Conservation (phyloP, 345 rosid species). For the Populus deltoides region DNA sequence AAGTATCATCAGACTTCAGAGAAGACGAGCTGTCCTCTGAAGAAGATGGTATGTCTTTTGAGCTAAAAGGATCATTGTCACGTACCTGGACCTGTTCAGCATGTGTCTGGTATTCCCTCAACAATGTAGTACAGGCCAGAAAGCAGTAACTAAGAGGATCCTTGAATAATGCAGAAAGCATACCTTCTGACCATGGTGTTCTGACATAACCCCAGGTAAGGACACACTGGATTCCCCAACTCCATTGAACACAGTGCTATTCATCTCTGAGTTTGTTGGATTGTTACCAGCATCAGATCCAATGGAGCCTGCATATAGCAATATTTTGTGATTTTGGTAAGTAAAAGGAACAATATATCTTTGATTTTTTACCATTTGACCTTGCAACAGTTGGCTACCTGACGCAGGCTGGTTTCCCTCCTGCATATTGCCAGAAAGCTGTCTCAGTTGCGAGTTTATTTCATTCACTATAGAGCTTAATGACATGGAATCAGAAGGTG, state of each 20-base stretch:
- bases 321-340: background rate
- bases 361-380: background rate
- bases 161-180: constrained; percentile 13
- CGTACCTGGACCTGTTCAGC: constrained; percentile 15
- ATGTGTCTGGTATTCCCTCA: constrained; percentile 31
- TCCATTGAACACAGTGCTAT: constrained; percentile 25
- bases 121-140: constrained; percentile 7
- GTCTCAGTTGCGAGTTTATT: constrained; percentile 50
- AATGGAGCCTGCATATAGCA: background rate
- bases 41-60: constrained; percentile 31
- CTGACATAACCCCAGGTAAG: constrained; percentile 20
- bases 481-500: constrained; percentile 36
- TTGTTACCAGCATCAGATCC: background rate
- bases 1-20: constrained; percentile 37
- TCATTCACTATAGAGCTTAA: constrained; percentile 36
- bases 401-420: constrained; percentile 45
- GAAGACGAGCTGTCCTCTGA: background rate
- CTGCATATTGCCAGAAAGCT: constrained; percentile 37
- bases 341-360: background rate
- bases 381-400: constrained; percentile 34
- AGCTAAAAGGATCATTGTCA: constrained; percentile 20
- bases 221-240: constrained; percentile 35
- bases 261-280: background rate
- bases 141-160: background rate
- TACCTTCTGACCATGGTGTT: constrained; percentile 46